phyloP scores from a whole-genome alignment of 169 alveolate species.

The Eimeria praecox region DNA sequence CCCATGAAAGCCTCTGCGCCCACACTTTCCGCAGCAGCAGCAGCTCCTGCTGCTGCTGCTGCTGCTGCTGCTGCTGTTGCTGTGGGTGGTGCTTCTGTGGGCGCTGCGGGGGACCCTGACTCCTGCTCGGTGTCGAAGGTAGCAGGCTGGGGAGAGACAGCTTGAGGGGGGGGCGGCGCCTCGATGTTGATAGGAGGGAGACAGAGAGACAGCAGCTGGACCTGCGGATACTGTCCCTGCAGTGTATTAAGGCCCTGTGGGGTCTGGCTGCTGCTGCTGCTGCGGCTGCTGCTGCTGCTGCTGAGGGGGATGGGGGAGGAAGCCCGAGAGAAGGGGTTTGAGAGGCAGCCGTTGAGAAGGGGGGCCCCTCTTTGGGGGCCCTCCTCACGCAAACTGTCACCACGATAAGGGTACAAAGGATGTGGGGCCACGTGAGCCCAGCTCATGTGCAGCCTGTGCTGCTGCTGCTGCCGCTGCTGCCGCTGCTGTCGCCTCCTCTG shows the following conservation, averaged over 20 bases:
- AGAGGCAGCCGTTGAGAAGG: neutral
- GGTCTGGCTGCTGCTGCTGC: slow-evolving; percentile 17
- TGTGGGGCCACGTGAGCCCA: slow-evolving; percentile 50
- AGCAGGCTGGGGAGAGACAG: neutral
- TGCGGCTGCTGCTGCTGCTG: slow-evolving; percentile 30
- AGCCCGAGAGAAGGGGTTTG: neutral
- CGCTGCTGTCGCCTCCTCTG: slow-evolving; percentile 72
- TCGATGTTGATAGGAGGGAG: slow-evolving; percentile 27
- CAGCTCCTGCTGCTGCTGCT: neutral
- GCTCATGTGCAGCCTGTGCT: slow-evolving; percentile 37
- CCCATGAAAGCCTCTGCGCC: neutral
- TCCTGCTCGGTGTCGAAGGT: neutral
- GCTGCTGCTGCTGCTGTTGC: neutral
- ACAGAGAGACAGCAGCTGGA: slow-evolving; percentile 59
- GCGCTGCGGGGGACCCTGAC: neutral
- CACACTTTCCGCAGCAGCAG: neutral
- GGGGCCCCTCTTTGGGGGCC: slow-evolving; percentile 36
- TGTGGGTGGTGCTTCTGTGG: neutral
- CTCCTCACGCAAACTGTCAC: neutral
- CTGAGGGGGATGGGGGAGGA: neutral
- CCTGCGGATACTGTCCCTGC: slow-evolving; percentile 14
- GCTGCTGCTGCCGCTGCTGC: slow-evolving; percentile 61
- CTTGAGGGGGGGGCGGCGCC: neutral
- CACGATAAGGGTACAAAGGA: slow-evolving; percentile 37
- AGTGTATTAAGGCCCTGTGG: neutral